A percentile compares a stretch with the other conserved stretches of the same genome.
phyloP scores from a whole-genome alignment of 352 stramenopile species.

The Chrysophaeum taylorii region DNA sequence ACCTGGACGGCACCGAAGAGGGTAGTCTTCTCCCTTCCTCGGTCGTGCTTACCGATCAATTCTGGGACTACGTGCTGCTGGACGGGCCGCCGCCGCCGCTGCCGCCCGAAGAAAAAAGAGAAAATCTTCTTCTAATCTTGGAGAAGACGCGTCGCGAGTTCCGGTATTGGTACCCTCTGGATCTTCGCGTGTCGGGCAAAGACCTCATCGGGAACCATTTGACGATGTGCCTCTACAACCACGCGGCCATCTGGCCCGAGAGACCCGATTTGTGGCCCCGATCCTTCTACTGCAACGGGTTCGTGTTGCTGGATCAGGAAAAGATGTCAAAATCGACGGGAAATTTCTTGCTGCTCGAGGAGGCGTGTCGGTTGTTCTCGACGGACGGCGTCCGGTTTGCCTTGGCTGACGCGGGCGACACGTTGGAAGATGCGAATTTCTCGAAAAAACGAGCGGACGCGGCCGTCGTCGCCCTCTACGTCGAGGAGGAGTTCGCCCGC shows the following conservation, averaged over 20 bases:
- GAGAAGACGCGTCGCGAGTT: slow-evolving; percentile 90
- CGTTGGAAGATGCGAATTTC: slow-evolving; percentile 98
- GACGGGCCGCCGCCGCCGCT: slow-evolving; percentile 43
- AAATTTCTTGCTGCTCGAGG: slow-evolving; percentile 98
- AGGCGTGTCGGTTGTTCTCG: slow-evolving; percentile 85
- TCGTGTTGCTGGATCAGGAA: slow-evolving; percentile 88
- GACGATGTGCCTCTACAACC: slow-evolving; percentile 99
- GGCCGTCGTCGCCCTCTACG: slow-evolving; percentile 81
- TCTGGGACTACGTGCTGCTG: slow-evolving; percentile 99
- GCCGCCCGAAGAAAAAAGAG: no score
- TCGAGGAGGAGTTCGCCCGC: slow-evolving; percentile 67
- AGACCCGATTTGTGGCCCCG: slow-evolving; percentile 84
- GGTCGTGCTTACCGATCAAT: slow-evolving; percentile 73
- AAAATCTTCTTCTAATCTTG: no score
- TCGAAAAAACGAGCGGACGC: slow-evolving; percentile 88
- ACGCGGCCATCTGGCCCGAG: slow-evolving; percentile 96
- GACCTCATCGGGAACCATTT: slow-evolving; percentile 59
- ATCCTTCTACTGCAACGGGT: slow-evolving; percentile 96
- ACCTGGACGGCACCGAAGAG: slow-evolving; percentile 78
- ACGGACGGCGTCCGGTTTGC: slow-evolving; percentile 76
- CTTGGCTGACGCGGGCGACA: slow-evolving; percentile 91
- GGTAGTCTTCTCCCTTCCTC: slow-evolving; percentile 62
- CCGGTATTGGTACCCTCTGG: slow-evolving; percentile 99
- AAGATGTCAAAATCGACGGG: slow-evolving; percentile 99
- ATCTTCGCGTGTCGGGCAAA: slow-evolving; percentile 90